A percentile compares a stretch with the other conserved stretches of the same genome.
These are phyloP conservation scores for Boletus huronensis DNA, from an alignment of 768 basidiomycete genomes.

Conservation along the genomic window DNA sequence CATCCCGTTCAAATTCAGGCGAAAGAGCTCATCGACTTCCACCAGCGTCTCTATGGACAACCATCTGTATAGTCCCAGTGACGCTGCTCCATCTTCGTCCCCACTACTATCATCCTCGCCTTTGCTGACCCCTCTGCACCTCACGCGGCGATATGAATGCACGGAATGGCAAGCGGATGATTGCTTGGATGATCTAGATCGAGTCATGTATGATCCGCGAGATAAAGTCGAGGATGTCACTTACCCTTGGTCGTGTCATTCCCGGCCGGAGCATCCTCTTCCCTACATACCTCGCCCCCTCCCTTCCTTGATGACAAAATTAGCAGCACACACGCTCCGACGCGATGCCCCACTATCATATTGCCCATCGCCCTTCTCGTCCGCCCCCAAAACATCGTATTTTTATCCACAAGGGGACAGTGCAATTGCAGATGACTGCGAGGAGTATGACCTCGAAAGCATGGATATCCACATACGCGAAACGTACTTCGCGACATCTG, in stretches of 20 bases:
- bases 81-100: constrained; percentile 13
- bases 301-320: constrained; percentile 22
- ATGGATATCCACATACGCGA: constrained; percentile 38
- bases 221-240: background rate
- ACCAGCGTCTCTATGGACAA: constrained; percentile 4
- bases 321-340: constrained; percentile 1
- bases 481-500: constrained; percentile 53
- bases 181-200: background rate
- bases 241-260: constrained; percentile 3
- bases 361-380: constrained; percentile 2
- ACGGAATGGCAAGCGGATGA: constrained; percentile 2
- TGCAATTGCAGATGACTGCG: constrained; percentile 17
- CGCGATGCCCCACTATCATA: background rate
- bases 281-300: constrained; percentile 3
- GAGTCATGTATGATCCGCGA: background rate
- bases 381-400: background rate
- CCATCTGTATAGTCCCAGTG: background rate
- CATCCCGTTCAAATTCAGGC: constrained; percentile 20
- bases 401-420: constrained; percentile 13
- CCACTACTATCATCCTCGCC: constrained; percentile 22
- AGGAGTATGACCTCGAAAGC: constrained; percentile 32
- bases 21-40: constrained; percentile 23
- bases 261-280: background rate
- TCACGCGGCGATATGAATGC: constrained; percentile 4
- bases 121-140: constrained; percentile 11